Conservation (phyloP, 202 grass and related monocot species). For the Digitaria exilis region DNA sequence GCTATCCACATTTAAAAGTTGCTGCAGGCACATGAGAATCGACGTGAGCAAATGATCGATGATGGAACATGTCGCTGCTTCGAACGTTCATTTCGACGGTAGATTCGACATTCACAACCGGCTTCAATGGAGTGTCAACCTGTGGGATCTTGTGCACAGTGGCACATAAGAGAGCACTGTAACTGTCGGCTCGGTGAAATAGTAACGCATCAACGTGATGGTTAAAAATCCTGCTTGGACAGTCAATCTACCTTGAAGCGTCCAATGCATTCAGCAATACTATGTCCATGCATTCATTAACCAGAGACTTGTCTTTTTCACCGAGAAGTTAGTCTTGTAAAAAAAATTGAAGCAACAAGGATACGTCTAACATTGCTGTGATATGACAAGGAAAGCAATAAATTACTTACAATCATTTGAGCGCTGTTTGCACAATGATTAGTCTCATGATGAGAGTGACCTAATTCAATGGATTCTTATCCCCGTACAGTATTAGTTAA, state of each 20-base stretch:
- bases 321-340: neutral
- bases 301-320: neutral
- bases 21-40: neutral
- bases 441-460: neutral
- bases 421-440: slow-evolving; percentile 26
- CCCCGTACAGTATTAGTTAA: neutral
- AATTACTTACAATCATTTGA: slow-evolving; percentile 40
- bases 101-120: slow-evolving; percentile 41
- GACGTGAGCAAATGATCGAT: neutral
- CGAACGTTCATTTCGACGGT: slow-evolving; percentile 1
- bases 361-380: neutral
- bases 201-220: neutral
- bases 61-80: slow-evolving; percentile 20
- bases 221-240: neutral
- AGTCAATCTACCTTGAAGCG: neutral
- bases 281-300: neutral
- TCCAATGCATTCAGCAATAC: neutral
- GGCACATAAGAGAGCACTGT: neutral
- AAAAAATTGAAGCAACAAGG: neutral
- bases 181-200: neutral
- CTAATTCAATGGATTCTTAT: slow-evolving; percentile 10
- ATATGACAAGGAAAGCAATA: slow-evolving; percentile 17
- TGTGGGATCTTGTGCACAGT: slow-evolving; percentile 31
- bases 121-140: slow-evolving; percentile 16
- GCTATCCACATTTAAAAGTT: slow-evolving; percentile 1